Percentiles rank a stretch among this genome's conserved stretches.
phyloP scores from a whole-genome alignment of 2,329 filamentous ascomycete species.

The Scorias spongiosa region DNA sequence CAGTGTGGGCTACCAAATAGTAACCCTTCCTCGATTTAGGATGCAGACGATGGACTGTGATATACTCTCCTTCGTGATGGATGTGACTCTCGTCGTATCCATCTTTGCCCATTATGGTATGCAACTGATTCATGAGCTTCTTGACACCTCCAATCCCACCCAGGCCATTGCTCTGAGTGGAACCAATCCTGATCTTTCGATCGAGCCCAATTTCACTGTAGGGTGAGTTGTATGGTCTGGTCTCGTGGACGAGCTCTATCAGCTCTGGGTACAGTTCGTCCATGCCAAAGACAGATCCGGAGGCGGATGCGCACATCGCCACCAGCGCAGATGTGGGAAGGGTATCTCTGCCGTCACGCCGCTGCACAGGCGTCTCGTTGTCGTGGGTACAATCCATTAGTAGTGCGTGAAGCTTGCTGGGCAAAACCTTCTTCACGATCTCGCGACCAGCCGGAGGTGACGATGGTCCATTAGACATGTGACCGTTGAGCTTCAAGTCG shows the following conservation, averaged over 20 bases:
- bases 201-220: constrained; percentile 42
- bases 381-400: constrained; percentile 99
- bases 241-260: constrained; percentile 87
- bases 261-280: constrained; percentile 90
- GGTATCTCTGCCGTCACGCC: constrained; percentile 84
- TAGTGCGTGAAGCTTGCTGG: constrained; percentile 77
- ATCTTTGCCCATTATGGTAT: constrained; percentile 88
- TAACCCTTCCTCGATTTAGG: constrained; percentile 84
- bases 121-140: constrained; percentile 86
- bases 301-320: constrained; percentile 87
- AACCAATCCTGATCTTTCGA: constrained; percentile 44
- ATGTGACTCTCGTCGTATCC: constrained; percentile 92
- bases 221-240: constrained; percentile 61
- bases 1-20: constrained; percentile 90
- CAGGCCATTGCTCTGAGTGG: constrained; percentile 25
- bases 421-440: constrained; percentile 65
- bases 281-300: constrained; percentile 93
- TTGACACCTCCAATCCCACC: constrained; percentile 82
- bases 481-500: constrained; percentile 26
- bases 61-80: constrained; percentile 89
- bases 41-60: constrained; percentile 91
- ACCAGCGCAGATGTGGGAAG: constrained; percentile 87
- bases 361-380: constrained; percentile 91
- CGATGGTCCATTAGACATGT: constrained; percentile 12
- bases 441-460: constrained; percentile 34